Evolutionary conservation across 768 basidiomycete species (phyloP).

Genomic region (Leucosporidium yakuticum): DNA sequence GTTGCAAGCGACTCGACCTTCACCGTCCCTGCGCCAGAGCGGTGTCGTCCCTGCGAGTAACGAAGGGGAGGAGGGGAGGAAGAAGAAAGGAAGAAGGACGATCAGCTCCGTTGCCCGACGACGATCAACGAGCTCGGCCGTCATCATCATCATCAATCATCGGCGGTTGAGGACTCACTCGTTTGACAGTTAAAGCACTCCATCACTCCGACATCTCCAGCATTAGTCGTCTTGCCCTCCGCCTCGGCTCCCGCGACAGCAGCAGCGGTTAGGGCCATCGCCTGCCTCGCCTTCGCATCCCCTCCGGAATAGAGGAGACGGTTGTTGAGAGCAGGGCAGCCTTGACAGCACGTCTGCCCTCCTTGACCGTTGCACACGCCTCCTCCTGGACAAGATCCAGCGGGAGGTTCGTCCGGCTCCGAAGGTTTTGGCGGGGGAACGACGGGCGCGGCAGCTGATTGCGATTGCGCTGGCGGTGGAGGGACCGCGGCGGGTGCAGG

Average conservation of each 20-base stretch:
- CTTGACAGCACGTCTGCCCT: constrained; percentile 83
- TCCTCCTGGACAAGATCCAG: constrained; percentile 89
- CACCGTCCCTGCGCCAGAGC: constrained; percentile 49
- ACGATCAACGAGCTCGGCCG: constrained; percentile 10
- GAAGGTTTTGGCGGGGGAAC: constrained; percentile 45
- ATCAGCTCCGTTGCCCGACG: neutral
- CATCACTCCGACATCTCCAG: constrained; percentile 31
- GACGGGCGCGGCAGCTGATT: constrained; percentile 47
- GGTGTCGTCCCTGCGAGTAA: constrained; percentile 44
- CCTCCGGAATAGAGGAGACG: constrained; percentile 43
- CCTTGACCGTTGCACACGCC: constrained; percentile 97
- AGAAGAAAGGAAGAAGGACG: neutral
- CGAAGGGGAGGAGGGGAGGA: no score
- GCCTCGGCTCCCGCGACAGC: neutral
- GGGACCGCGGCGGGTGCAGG: neutral
- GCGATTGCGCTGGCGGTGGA: constrained; percentile 46
- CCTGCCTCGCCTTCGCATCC: constrained; percentile 22
- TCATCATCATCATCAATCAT: constrained; percentile 27
- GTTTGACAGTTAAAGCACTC: constrained; percentile 40
- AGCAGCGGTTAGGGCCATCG: neutral
- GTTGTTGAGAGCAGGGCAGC: constrained; percentile 97
- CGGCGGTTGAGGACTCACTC: constrained; percentile 16
- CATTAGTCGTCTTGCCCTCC: neutral
- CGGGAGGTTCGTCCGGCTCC: constrained; percentile 37
- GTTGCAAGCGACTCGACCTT: constrained; percentile 49